Conservation (phyloP, 139 green algal genomes). For the Pleodorina starrii region DNA sequence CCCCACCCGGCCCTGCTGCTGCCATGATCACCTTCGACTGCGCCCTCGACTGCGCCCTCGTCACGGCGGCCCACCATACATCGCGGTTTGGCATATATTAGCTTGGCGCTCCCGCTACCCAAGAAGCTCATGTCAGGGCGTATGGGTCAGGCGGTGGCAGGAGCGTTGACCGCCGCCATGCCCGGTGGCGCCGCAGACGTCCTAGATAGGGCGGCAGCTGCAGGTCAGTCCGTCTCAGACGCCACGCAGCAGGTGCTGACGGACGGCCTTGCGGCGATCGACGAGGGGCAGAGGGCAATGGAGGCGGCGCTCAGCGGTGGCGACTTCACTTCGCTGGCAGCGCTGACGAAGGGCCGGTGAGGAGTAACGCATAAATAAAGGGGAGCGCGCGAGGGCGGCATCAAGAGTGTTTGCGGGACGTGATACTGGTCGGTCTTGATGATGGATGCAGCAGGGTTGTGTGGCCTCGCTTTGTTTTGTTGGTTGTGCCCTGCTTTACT, state of each 20-base stretch:
- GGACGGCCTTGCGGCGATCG: background rate
- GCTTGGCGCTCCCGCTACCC: background rate
- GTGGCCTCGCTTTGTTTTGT: background rate
- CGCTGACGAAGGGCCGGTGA: background rate
- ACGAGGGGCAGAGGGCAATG: background rate
- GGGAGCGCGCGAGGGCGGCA: too few relatives aligned
- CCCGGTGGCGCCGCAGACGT: background rate
- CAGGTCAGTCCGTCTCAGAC: background rate
- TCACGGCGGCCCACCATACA: too few relatives aligned
- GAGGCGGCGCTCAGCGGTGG: background rate
- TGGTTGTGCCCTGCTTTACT: background rate
- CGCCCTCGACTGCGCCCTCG: too few relatives aligned
- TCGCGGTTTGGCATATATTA: background rate
- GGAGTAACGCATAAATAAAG: too few relatives aligned
- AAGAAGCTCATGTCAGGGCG: background rate
- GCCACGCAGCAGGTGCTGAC: background rate
- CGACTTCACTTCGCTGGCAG: background rate
- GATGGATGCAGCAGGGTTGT: background rate
- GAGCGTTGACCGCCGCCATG: background rate
- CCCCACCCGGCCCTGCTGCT: background rate
- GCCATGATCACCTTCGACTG: background rate
- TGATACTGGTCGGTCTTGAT: background rate
- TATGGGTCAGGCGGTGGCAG: background rate
- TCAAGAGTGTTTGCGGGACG: background rate
- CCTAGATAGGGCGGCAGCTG: background rate